Evolutionary conservation across 768 basidiomycete species (phyloP).

Genomic region (Artomyces pyxidatus): DNA sequence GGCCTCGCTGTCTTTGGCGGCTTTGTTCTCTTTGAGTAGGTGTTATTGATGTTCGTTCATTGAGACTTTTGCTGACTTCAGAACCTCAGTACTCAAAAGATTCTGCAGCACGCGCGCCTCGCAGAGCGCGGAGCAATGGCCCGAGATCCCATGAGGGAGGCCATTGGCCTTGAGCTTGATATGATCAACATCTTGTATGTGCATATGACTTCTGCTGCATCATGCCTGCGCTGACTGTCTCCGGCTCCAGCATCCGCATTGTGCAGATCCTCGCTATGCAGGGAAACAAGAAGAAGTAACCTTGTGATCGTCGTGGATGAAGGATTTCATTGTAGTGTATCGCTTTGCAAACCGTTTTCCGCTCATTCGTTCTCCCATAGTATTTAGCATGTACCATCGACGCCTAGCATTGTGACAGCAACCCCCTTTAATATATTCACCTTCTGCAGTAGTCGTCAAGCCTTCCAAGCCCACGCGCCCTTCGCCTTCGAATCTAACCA

Average conservation of each 20-base stretch:
- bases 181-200: slow-evolving; percentile 86
- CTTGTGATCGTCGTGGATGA: not conserved
- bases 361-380: too few species aligned
- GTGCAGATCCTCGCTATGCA: slow-evolving; percentile 75
- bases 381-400: too few species aligned
- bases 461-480: slow-evolving; percentile 33
- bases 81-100: slow-evolving; percentile 68
- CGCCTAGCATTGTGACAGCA: too few species aligned
- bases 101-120: slow-evolving; percentile 65
- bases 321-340: too few species aligned
- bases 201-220: not conserved
- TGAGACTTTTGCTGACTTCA: not conserved
- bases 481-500: slow-evolving; percentile 35
- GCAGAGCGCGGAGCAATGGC: slow-evolving; percentile 60
- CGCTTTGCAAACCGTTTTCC: too few species aligned
- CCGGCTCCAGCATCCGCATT: slow-evolving; percentile 53
- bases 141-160: slow-evolving; percentile 71
- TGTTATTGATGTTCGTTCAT: not conserved
- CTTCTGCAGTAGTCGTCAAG: too few species aligned
- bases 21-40: slow-evolving; percentile 82
- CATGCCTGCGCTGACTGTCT: slow-evolving; percentile 12
- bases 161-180: slow-evolving; percentile 72
- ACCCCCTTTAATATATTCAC: too few species aligned
- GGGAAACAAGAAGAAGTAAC: slow-evolving; percentile 44
- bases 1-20: slow-evolving; percentile 84